These are phyloP conservation scores for Conoideocrella luteorostrata DNA, from an alignment of 2,329 filamentous ascomycete genomes.

Conservation along the genomic window DNA sequence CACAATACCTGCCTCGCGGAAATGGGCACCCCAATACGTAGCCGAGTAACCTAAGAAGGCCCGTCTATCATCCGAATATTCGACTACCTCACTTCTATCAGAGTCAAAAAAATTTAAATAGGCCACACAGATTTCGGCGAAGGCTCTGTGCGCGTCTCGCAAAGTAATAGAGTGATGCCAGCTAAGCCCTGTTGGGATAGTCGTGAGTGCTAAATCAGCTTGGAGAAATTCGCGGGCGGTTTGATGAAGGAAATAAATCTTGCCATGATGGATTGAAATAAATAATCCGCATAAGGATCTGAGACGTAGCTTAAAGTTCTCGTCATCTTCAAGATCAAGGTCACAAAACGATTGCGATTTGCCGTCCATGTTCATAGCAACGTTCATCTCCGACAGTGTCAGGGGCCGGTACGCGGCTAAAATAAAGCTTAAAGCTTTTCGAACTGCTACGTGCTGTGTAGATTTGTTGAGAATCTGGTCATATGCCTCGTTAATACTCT, in stretches of 20 bases:
- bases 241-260: too few species aligned
- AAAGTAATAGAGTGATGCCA: neutral
- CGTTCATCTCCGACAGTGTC: neutral
- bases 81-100: neutral
- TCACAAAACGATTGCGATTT: neutral
- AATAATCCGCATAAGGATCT: constrained; percentile 22
- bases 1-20: too few species aligned
- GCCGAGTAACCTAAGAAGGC: too few species aligned
- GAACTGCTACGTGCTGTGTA: neutral
- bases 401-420: neutral
- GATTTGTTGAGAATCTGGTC: too few species aligned
- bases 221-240: constrained; percentile 26
- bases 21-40: too few species aligned
- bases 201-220: constrained; percentile 7
- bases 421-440: neutral
- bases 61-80: neutral
- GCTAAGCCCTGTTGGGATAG: constrained; percentile 1
- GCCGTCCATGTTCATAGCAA: neutral
- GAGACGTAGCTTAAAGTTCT: constrained; percentile 14
- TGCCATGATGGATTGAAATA: constrained; percentile 19
- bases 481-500: neutral
- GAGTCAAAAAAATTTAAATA: neutral
- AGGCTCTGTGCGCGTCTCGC: neutral
- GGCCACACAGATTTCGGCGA: neutral
- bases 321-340: neutral